Evolutionary conservation across 164 flowering plant species (phyloP), one percentile per base, ranked within the genome.

Genomic region (Stephania cephalantha): DNA sequence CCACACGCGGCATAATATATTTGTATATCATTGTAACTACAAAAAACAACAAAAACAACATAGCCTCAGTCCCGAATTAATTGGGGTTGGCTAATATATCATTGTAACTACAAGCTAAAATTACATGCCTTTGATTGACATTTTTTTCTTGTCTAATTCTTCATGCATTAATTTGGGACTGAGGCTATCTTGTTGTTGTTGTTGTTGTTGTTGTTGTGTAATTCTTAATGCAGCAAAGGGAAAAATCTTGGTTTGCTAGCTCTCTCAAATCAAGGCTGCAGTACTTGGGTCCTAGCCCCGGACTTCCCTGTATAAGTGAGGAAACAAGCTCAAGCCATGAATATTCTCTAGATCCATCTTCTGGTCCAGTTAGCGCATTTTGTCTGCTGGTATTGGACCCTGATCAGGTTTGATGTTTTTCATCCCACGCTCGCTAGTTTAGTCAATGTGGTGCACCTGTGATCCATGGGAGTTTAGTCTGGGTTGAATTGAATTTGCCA

Each of bases 191-290:
- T 25, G 25, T 25, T 25, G 25, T 25, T 25, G 25, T 61, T 29
- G 48, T 18, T 69, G 15, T 42, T 53, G 64, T 74, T 71, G 22
- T 29, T 68, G 69, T 73, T 64, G 55, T 73, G 70, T 63, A 76
- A 29, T 68, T 70, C 22, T 18, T 64, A 74, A 30, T 81, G 84
- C 87, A 94, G 98, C 88, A 83, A 82, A 86, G 98, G 76, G 96
- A 91, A 82, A 88, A 82, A 78, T 84, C 88, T 55, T 94, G 98
- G 98, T 90, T 88, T 83, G 86, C 86, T 69, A 83, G 89, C 84
- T 94, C 97, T 42, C 70, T 79, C 52, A 92, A 75, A 77, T 90
- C 97, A 68, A 89, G 96, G 69, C 72, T 85, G 58, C 96, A 90
- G 83, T 94, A 91, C 77, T 75, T 91, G 84, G 92, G 87, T 42